Evolutionary conservation across 441 rosid species (phyloP).

Genomic region (Macaranga tanarius): DNA sequence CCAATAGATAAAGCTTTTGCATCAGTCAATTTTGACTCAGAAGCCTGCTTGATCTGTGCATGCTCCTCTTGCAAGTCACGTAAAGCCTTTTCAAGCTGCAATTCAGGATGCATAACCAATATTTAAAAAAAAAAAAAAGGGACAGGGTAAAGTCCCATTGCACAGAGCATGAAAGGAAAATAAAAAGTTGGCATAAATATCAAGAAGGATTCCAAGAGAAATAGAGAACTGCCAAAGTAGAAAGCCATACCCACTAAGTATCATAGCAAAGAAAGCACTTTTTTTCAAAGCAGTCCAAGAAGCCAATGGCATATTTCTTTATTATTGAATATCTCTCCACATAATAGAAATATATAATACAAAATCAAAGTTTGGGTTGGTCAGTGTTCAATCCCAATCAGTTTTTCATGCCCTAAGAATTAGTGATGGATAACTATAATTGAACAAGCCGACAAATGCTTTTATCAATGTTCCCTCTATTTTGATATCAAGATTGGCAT

Average conservation of each 20-base stretch:
- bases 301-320: background rate
- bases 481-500: background rate
- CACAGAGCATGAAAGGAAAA: background rate
- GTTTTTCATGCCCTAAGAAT: background rate
- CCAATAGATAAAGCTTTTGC: slow-evolving; percentile 59
- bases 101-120: slow-evolving; percentile 1
- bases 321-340: too few species aligned
- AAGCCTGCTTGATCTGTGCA: slow-evolving; percentile 46
- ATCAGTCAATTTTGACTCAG: slow-evolving; percentile 62
- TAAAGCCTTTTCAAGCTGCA: slow-evolving; percentile 76
- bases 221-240: too few species aligned
- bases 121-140: slow-evolving; percentile 6
- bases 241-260: too few species aligned
- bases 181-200: background rate
- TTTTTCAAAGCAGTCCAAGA: background rate
- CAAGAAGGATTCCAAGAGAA: too few species aligned
- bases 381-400: background rate
- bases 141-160: background rate
- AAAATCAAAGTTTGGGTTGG: background rate
- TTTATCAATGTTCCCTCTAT: too few species aligned
- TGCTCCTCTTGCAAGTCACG: slow-evolving; percentile 53
- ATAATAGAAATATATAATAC: too few species aligned
- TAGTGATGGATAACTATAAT: background rate
- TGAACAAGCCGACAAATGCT: background rate
- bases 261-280: background rate